Conservation (phyloP, 805 yeast species). For the Schwanniomyces vanrijiae region DNA sequence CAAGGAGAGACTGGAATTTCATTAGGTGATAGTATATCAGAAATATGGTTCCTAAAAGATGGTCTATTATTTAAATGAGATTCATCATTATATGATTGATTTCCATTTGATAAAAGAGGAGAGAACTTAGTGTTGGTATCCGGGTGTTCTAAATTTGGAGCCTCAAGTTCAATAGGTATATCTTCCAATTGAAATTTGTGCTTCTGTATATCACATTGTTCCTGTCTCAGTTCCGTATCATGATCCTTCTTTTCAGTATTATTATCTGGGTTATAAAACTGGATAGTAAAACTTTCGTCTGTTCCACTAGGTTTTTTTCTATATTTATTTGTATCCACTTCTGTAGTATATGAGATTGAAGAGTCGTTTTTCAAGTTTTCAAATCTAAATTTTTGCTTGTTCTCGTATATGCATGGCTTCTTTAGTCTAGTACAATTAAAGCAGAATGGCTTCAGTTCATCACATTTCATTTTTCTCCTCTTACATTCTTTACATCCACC, state of each 20-base stretch:
- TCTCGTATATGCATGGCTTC: slow-evolving; percentile 29
- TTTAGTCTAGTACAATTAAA: slow-evolving; percentile 34
- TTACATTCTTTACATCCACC: slow-evolving; percentile 46
- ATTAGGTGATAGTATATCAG: not conserved
- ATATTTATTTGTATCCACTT: not conserved
- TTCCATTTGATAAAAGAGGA: not conserved
- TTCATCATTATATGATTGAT: not conserved
- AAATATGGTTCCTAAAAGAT: not conserved
- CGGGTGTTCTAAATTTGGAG: not conserved
- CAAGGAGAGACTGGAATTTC: not conserved
- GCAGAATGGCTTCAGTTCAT: slow-evolving; percentile 38
- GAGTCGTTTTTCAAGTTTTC: slow-evolving; percentile 3
- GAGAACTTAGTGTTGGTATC: not conserved
- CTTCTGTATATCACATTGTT: not conserved
- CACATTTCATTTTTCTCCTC: slow-evolving; percentile 45
- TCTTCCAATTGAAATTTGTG: not conserved
- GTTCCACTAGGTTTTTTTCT: no score
- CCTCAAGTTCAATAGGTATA: not conserved
- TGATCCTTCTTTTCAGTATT: not conserved
- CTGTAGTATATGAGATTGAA: not conserved
- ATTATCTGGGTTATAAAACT: slow-evolving; percentile 3
- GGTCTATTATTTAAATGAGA: not conserved
- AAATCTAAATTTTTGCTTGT: slow-evolving; percentile 12
- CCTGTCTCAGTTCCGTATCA: not conserved
- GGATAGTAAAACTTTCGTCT: not conserved